Conservation (phyloP, 768 basidiomycete species). For the Cystofilobasidium bisporidii region DNA sequence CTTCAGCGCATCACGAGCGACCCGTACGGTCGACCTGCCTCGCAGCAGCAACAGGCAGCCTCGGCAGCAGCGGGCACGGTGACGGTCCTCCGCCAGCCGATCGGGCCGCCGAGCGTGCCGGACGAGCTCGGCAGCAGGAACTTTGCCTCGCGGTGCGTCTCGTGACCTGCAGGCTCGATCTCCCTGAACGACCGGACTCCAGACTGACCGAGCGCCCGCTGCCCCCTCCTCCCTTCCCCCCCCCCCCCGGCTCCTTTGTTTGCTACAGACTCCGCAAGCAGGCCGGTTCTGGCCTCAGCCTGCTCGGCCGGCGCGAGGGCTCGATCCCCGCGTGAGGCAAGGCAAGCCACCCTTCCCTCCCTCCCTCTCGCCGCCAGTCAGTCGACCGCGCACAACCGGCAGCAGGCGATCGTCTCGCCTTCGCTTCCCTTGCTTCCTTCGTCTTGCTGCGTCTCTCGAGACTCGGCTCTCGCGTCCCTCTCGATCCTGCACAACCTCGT, state of each 20-base stretch:
- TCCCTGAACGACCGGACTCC: no score
- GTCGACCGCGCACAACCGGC: background rate
- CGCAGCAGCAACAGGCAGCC: slow-evolving; percentile 7
- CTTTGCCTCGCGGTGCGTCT: slow-evolving; percentile 9
- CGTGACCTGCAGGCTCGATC: no score
- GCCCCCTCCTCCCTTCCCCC: background rate
- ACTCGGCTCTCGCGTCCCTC: no score
- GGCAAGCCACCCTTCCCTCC: background rate
- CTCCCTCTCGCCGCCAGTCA: background rate
- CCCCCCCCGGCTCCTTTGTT: background rate
- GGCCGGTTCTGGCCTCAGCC: background rate
- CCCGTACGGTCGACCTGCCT: background rate
- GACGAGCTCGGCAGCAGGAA: slow-evolving; percentile 32
- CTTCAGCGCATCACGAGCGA: background rate
- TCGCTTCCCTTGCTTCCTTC: no score
- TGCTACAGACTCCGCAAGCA: background rate
- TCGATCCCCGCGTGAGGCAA: background rate
- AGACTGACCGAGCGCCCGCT: no score
- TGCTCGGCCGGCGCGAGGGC: slow-evolving; percentile 5
- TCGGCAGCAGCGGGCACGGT: background rate
- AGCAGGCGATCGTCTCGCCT: no score
- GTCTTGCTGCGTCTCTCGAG: no score
- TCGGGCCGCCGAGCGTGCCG: slow-evolving; percentile 73
- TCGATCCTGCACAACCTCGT: no score
- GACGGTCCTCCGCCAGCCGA: slow-evolving; percentile 62